phyloP scores from a whole-genome alignment of 208 protist genomes.

The Leishmania turanica region DNA sequence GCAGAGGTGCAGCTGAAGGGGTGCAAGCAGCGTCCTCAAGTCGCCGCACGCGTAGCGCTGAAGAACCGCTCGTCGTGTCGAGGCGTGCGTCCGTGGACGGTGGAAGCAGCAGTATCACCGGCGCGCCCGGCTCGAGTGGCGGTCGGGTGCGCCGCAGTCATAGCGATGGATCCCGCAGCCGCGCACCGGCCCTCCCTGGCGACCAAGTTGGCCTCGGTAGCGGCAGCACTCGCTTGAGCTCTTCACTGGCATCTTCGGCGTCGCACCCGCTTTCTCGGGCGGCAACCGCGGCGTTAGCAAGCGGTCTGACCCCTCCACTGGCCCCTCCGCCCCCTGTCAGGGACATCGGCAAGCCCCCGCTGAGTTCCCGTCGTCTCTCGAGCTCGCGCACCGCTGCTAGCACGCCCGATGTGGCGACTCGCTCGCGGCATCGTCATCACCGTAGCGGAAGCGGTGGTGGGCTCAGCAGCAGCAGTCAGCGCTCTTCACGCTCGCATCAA shows the following conservation, averaged over 20 bases:
- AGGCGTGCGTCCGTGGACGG: conserved; percentile 5
- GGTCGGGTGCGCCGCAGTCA: conserved; percentile 25
- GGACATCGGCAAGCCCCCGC: conserved; percentile 57
- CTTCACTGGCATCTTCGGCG: conserved; percentile 9
- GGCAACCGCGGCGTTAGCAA: conserved; percentile 8
- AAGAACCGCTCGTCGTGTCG: conserved; percentile 24
- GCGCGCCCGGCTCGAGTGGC: not conserved
- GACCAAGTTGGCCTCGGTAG: not conserved
- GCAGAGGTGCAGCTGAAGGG: not conserved
- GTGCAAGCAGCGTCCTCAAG: not conserved
- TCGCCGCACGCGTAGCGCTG: conserved; percentile 31
- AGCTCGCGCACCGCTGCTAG: conserved; percentile 7
- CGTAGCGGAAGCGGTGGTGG: conserved; percentile 24
- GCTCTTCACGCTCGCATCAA: conserved; percentile 15
- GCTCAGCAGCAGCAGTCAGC: conserved; percentile 19
- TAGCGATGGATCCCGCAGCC: conserved; percentile 20
- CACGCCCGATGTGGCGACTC: not conserved
- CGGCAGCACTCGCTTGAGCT: not conserved
- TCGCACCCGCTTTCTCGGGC: conserved; percentile 21
- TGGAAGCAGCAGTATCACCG: not conserved
- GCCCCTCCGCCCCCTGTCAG: conserved; percentile 24
- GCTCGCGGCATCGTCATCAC: conserved; percentile 24
- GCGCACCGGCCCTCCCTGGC: not conserved
- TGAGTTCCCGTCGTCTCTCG: conserved; percentile 43
- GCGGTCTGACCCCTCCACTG: conserved; percentile 26